These are phyloP conservation scores for Solanum rostratum DNA, from an alignment of 257 asterid species.

Conservation along the genomic window DNA sequence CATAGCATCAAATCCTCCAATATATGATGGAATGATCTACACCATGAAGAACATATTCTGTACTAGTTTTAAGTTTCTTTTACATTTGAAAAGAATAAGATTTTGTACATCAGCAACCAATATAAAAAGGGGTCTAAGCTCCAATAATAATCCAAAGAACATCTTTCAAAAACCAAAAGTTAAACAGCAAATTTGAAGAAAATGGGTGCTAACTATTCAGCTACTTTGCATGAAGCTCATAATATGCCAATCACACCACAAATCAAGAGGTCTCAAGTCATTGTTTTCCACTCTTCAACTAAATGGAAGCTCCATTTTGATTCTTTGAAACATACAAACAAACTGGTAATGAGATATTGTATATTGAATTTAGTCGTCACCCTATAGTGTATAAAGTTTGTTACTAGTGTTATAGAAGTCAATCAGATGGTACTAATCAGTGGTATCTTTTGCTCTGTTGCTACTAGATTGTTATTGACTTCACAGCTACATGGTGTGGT, in stretches of 20 bases:
- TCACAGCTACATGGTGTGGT: slow-evolving; percentile 74
- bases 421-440: neutral
- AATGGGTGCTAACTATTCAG: slow-evolving; percentile 33
- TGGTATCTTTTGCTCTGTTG: neutral
- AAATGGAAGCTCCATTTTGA: slow-evolving; percentile 50
- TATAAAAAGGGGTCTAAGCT: slow-evolving; percentile 10
- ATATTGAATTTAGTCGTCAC: neutral
- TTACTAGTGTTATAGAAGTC: neutral
- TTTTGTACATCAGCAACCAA: neutral
- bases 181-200: neutral
- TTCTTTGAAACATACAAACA: slow-evolving; percentile 40
- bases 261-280: slow-evolving; percentile 24
- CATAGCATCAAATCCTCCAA: neutral
- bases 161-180: neutral
- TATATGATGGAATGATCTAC: neutral
- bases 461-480: slow-evolving; percentile 51
- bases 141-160: neutral
- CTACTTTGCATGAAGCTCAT: neutral
- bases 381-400: neutral
- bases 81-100: neutral
- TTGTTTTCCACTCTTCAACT: slow-evolving; percentile 35
- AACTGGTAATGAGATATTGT: slow-evolving; percentile 24
- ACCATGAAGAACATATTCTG: slow-evolving; percentile 25
- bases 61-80: neutral
- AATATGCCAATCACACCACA: slow-evolving; percentile 2